These are phyloP conservation scores for Ophiostoma ulmi DNA, from an alignment of 2,329 filamentous ascomycete species.

Conservation along the genomic window DNA sequence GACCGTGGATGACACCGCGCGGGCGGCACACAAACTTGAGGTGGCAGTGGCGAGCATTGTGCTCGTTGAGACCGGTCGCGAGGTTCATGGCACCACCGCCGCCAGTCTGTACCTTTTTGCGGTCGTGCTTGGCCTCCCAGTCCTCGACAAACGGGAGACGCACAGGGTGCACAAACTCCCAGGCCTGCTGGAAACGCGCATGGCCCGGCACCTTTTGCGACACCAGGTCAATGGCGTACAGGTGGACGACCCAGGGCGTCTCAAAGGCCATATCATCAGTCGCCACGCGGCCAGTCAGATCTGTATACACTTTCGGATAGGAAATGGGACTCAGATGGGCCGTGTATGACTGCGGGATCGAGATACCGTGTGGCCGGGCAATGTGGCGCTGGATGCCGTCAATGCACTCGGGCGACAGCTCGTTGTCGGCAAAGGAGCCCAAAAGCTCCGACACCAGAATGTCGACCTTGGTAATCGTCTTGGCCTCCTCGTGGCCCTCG, in stretches of 20 bases:
- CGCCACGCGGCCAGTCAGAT: conserved; percentile 60
- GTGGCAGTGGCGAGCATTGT: conserved; percentile 78
- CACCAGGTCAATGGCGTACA: conserved; percentile 84
- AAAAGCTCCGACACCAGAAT: conserved; percentile 92
- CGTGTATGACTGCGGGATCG: conserved; percentile 88
- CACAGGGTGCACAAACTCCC: conserved; percentile 77
- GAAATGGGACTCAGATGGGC: conserved; percentile 90
- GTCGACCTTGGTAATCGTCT: conserved; percentile 66
- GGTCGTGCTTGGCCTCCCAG: conserved; percentile 43
- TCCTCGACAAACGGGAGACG: conserved; percentile 39
- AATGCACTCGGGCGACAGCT: conserved; percentile 87
- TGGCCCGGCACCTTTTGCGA: conserved; percentile 57
- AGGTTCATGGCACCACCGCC: conserved; percentile 69
- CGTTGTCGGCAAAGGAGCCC: conserved; percentile 94
- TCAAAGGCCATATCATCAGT: conserved; percentile 71
- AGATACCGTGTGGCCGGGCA: conserved; percentile 73
- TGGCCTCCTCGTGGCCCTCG: conserved; percentile 39
- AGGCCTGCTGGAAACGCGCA: conserved; percentile 66
- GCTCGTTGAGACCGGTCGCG: conserved; percentile 78
- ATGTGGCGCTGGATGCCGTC: conserved; percentile 92
- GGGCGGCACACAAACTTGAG: conserved; percentile 72
- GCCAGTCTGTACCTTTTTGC: conserved; percentile 55
- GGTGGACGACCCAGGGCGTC: conserved; percentile 89
- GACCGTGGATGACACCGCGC: conserved; percentile 79
- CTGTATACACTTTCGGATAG: conserved; percentile 76